Percentiles rank a stretch among this genome's conserved stretches.
phyloP scores from a whole-genome alignment of 768 basidiomycete genomes.

The Hemileccinum impolitum region DNA sequence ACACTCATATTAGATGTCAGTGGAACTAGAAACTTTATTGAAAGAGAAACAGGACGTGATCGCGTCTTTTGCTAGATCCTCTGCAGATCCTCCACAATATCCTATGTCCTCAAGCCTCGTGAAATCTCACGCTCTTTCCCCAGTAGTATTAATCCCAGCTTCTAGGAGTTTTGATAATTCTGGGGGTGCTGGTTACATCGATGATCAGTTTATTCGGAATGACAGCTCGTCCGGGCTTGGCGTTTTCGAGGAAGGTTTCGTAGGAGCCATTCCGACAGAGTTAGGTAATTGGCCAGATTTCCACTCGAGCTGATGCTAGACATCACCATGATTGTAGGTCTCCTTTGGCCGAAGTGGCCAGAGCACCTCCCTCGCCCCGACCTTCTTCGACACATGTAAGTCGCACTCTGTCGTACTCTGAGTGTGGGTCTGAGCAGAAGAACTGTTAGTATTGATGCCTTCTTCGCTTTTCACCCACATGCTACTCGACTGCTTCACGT shows the following conservation, averaged over 20 bases:
- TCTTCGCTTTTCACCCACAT: slow-evolving; percentile 76
- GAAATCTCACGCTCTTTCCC: not conserved
- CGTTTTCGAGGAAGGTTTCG: not conserved
- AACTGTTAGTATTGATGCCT: slow-evolving; percentile 60
- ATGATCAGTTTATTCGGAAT: not conserved
- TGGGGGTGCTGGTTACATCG: not conserved
- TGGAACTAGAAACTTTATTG: slow-evolving; percentile 65
- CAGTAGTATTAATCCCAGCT: not conserved
- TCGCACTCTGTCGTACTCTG: slow-evolving; percentile 1
- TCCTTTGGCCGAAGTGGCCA: slow-evolving; percentile 49
- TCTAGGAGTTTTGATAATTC: not conserved
- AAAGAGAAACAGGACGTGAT: slow-evolving; percentile 46
- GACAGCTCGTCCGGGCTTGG: not conserved
- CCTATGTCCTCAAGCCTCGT: not conserved
- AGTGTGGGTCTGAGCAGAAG: not conserved
- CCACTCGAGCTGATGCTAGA: not conserved
- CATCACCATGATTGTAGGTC: slow-evolving; percentile 7
- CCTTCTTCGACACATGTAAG: slow-evolving; percentile 64
- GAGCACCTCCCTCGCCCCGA: slow-evolving; percentile 57
- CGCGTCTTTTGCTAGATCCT: slow-evolving; percentile 2
- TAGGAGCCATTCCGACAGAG: not conserved
- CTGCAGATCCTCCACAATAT: not conserved
- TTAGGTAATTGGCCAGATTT: slow-evolving; percentile 3
- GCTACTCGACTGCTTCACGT: slow-evolving; percentile 68
- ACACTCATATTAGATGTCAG: slow-evolving; percentile 33